Percentiles rank a stretch among this genome's conserved stretches.
phyloP scores from a whole-genome alignment of 2,329 filamentous ascomycete species.

The Talaromyces piceae region DNA sequence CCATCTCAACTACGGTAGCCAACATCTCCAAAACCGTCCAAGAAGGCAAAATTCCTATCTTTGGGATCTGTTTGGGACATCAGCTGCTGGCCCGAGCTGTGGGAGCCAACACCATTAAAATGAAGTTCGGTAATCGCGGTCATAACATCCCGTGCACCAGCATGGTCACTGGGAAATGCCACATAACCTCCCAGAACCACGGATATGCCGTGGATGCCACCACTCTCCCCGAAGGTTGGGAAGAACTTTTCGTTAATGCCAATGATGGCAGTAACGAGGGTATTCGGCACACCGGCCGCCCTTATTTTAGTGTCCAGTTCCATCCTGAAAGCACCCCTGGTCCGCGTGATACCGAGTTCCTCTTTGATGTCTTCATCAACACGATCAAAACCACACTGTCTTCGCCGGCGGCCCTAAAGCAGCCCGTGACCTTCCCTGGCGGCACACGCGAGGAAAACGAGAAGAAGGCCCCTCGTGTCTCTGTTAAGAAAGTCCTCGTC shows the following conservation, averaged over 20 bases:
- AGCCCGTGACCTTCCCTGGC: conserved; percentile 80
- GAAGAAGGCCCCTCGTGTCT: conserved; percentile 65
- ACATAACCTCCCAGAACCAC: conserved; percentile 99
- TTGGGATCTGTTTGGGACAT: conserved; percentile 93
- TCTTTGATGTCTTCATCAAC: conserved; percentile 94
- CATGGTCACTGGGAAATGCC: conserved; percentile 89
- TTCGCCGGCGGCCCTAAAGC: conserved; percentile 58
- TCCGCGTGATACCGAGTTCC: conserved; percentile 87
- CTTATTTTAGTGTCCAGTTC: conserved; percentile 99
- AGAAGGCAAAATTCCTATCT: conserved; percentile 76
- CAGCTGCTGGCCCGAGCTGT: conserved; percentile 84
- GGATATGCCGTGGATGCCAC: conserved; percentile 84
- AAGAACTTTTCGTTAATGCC: conserved; percentile 93
- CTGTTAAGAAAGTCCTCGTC: conserved; percentile 89
- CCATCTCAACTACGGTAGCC: conserved; percentile 68
- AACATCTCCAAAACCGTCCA: conserved; percentile 70
- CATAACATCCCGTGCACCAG: conserved; percentile 98
- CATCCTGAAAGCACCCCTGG: conserved; percentile 96
- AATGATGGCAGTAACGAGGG: conserved; percentile 98
- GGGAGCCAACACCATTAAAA: conserved; percentile 80
- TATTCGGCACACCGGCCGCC: conserved; percentile 76
- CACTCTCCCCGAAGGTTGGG: conserved; percentile 71
- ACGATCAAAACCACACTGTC: conserved; percentile 67
- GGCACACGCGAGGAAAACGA: conserved; percentile 74
- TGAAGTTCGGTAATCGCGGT: conserved; percentile 99